These are phyloP conservation scores for Paecilomyces sp. DNA, from an alignment of 2,329 filamentous ascomycete genomes.

Conservation along the genomic window DNA sequence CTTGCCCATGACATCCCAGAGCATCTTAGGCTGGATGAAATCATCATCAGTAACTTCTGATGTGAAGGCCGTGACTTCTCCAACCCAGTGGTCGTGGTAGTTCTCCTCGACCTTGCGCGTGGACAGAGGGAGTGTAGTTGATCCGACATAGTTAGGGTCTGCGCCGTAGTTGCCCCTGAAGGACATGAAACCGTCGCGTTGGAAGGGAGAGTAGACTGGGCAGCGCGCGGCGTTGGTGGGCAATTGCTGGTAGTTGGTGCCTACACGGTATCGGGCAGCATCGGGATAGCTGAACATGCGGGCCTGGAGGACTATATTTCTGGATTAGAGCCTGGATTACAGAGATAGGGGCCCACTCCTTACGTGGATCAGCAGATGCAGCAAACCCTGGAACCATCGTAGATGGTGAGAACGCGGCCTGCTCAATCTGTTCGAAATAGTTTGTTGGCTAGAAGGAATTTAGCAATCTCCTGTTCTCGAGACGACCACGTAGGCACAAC, in stretches of 20 bases:
- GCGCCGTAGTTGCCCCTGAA: constrained; percentile 49
- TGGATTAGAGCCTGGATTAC: constrained; percentile 9
- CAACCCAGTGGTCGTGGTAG: constrained; percentile 21
- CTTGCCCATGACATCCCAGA: constrained; percentile 24
- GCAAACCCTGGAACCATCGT: constrained; percentile 59
- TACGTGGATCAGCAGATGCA: constrained; percentile 53
- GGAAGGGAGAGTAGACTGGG: constrained; percentile 46
- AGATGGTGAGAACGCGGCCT: constrained; percentile 59
- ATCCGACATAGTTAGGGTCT: constrained; percentile 49
- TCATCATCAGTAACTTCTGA: constrained; percentile 20
- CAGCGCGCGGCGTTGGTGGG: constrained; percentile 29
- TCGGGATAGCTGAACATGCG: constrained; percentile 57
- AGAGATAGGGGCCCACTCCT: not conserved
- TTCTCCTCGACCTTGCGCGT: constrained; percentile 9
- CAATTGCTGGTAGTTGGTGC: constrained; percentile 35
- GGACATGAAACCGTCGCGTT: constrained; percentile 32
- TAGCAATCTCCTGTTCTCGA: constrained; percentile 2
- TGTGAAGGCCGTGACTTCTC: constrained; percentile 15
- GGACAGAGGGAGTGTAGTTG: constrained; percentile 12
- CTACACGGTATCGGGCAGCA: constrained; percentile 35
- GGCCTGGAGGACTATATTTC: constrained; percentile 45
- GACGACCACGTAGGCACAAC: constrained; percentile 2
- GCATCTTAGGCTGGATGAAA: constrained; percentile 20
- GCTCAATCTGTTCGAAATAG: constrained; percentile 61
- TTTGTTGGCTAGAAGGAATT: constrained; percentile 38